A percentile compares a stretch with the other conserved stretches of the same genome.
These are phyloP conservation scores for Dactylella cylindrospora DNA, from an alignment of 2,329 filamentous ascomycete species.

Conservation along the genomic window DNA sequence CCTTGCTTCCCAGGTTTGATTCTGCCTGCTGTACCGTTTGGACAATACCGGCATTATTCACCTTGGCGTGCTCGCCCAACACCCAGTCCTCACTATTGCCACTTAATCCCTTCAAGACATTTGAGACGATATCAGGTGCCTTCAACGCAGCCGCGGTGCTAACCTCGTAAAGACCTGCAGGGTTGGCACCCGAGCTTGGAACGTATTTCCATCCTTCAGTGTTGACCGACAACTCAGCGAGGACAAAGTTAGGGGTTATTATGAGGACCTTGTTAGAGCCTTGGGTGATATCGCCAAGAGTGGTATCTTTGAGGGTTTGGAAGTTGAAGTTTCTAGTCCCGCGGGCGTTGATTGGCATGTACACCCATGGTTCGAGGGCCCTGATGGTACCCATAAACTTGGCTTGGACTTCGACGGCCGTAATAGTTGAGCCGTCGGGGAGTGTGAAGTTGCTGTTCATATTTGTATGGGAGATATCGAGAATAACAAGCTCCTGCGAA, in stretches of 20 bases:
- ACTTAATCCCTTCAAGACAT: slow-evolving; percentile 27
- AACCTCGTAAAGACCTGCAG: slow-evolving; percentile 8
- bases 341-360: slow-evolving; percentile 22
- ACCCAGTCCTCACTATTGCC: slow-evolving; percentile 12
- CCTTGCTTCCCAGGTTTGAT: slow-evolving; percentile 2
- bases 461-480: slow-evolving; percentile 40
- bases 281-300: slow-evolving; percentile 16
- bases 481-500: slow-evolving; percentile 16
- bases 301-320: slow-evolving; percentile 17
- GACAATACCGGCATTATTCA: slow-evolving; percentile 10
- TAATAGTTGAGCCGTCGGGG: slow-evolving; percentile 12
- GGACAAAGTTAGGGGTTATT: slow-evolving; percentile 20
- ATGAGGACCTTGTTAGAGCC: slow-evolving; percentile 29
- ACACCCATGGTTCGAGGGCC: slow-evolving; percentile 21
- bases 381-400: slow-evolving; percentile 19
- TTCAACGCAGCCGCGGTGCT: slow-evolving; percentile 28
- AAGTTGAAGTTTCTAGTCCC: slow-evolving; percentile 33
- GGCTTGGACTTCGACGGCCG: slow-evolving; percentile 9
- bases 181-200: neutral
- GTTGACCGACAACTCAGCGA: slow-evolving; percentile 24
- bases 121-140: slow-evolving; percentile 17
- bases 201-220: slow-evolving; percentile 15
- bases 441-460: slow-evolving; percentile 24
- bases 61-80: slow-evolving; percentile 17
- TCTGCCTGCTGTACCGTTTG: slow-evolving; percentile 4